Evolutionary conservation across 2,329 filamentous ascomycete species (phyloP), one percentile per base, ranked within the genome.

Genomic region (Raffaelea deltoideospora): DNA sequence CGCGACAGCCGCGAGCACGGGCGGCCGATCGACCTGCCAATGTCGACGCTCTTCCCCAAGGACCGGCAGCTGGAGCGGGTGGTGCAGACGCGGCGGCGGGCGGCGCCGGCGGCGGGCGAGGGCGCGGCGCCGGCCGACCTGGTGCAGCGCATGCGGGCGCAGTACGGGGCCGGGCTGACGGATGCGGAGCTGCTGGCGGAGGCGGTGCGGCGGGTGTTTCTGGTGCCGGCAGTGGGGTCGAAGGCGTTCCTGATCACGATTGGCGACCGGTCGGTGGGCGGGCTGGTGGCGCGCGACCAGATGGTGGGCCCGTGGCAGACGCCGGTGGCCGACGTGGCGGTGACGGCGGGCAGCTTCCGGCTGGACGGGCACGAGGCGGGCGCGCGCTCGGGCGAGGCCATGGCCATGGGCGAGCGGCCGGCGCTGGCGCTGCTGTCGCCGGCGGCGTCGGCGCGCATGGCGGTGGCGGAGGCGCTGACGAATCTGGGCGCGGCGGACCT

Each of bases 191-290:
- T 72, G 23, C 51, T 75, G 22, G 58, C 55, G 20, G 63, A 87
- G 55, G 86, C 88, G 14, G 73, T 84, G 1, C 75, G 85, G 47
- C 68, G 85, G 42, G 85, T 96, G 3, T 75, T 96, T 37, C 74
- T 75, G 34, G 66, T 96, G 36, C 88, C 90, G 17, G 73, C 87
- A 2, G 90, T 96, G 18, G 88, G 86, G n/a, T 95, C 87, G 18
- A 96, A 96, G 60, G 86, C 80, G 18, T 98, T 96, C 64, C 67
- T 98, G 27, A 95, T 98, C 51, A 96, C 90, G 2, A 98, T 96
- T 46, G 87, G 82, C 34, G 90, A 96, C 56, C 75, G 90, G 43
- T 85, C 81, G 21, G 87, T 96, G 22, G 88, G 88, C 45, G 90
- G 88, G 35, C 67, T 96, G 40, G 86, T 84, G 8, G 76, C 80